Evolutionary conservation across 2,329 filamentous ascomycete species (phyloP).

Genomic region (Talaromyces sp.): DNA sequence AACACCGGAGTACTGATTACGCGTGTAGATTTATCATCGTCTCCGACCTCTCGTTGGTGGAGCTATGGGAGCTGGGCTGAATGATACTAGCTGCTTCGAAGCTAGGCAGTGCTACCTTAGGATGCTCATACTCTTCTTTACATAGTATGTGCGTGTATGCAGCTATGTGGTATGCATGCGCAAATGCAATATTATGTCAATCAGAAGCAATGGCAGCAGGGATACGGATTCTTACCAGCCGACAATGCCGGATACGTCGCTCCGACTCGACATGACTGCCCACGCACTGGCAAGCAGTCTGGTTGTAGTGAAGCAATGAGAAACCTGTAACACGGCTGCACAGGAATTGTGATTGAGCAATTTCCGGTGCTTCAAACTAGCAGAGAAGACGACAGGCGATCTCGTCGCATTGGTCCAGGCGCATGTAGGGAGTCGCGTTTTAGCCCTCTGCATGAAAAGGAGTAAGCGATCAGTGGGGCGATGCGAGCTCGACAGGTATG

Average conservation of each 20-base stretch:
- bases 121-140: neutral
- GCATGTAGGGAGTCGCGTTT: neutral
- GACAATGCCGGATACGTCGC: neutral
- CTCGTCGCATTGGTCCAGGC: neutral
- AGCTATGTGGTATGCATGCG: neutral
- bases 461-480: neutral
- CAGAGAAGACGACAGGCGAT: neutral
- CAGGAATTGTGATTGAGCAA: neutral
- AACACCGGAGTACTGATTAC: neutral
- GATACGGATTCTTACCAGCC: neutral
- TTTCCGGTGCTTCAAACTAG: neutral
- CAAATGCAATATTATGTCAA: neutral
- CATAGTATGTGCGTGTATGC: neutral
- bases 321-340: neutral
- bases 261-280: neutral
- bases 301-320: neutral
- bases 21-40: neutral
- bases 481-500: slow-evolving; percentile 6
- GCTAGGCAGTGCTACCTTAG: neutral
- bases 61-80: neutral
- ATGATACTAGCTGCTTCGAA: slow-evolving; percentile 6
- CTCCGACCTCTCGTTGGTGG: neutral
- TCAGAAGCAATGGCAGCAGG: neutral
- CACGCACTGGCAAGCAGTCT: neutral
- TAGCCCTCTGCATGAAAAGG: slow-evolving; percentile 8